Evolutionary conservation across 2,329 filamentous ascomycete species (phyloP), one percentile per base, ranked within the genome.

Genomic region (Sarocladium strictum): DNA sequence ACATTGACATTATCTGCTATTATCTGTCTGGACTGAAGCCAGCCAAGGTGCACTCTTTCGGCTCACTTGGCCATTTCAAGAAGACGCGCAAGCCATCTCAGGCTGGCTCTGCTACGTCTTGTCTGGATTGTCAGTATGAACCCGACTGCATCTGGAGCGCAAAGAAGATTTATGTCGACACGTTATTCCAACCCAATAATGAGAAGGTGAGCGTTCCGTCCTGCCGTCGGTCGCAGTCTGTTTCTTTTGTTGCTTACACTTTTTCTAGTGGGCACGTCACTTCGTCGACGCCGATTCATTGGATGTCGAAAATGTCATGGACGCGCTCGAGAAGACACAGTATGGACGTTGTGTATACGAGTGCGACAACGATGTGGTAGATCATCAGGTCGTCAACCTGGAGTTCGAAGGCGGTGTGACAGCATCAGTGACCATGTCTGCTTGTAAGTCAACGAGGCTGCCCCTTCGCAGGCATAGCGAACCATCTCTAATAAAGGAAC

Each of bases 81-180:
- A 58, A 58, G 52, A 56, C 57, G 12, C 53, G 52, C 11, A 58
- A 58, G 35, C 57, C 57, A 2, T 32, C 19, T 15, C 51, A 55
- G 21, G 57, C 57, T 9, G 57, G 57, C 1, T 32, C 27, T 1
- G 57, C 57, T 5, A 57, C 53, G 24, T 47, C 45, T 26, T 58
- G 57, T 26, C 54, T 58, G 7, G 52, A 57, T 5, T 58, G 57
- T 24, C 24, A 56, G 6, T 50, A 57, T 19, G 57, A 58, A 29
- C 45, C 54, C 6, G 32, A 57, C n/a, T 58, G 57, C 33, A 54
- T 57, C 12, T 58, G 57, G 57, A 58, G 57, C 26, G 57, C 57
- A 17, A 58, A 57, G 55, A 58, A 58, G 55, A 54, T 58, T 19
- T 58, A 58, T n/a, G 52, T 58, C 17, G 57, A 58, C 17, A 57